Conservation (phyloP, 129 eudicot genomes). For the Pulicaria dysenterica region DNA sequence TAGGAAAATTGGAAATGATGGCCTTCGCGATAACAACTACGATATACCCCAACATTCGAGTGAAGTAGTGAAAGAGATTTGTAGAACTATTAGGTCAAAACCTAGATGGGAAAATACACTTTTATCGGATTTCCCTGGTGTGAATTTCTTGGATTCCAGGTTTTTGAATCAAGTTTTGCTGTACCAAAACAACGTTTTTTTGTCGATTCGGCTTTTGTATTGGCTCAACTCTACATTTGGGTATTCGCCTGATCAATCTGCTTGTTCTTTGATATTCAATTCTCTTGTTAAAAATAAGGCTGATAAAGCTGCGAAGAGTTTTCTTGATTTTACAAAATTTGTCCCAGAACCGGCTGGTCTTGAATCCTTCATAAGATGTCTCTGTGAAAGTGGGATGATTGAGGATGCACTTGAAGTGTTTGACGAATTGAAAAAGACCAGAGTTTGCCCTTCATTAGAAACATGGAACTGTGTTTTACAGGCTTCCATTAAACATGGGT, state of each 20-base stretch:
- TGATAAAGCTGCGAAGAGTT: slow-evolving; percentile 48
- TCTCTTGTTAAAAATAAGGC: slow-evolving; percentile 56
- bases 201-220: slow-evolving; percentile 53
- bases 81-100: slow-evolving; percentile 47
- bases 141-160: slow-evolving; percentile 50
- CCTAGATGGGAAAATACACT: slow-evolving; percentile 81
- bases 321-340: slow-evolving; percentile 42
- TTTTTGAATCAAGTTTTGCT: slow-evolving; percentile 51
- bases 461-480: slow-evolving; percentile 63
- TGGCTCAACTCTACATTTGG: slow-evolving; percentile 51
- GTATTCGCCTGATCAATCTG: slow-evolving; percentile 38
- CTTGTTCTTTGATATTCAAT: slow-evolving; percentile 46
- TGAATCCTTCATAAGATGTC: slow-evolving; percentile 50
- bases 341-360: slow-evolving; percentile 43
- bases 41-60: slow-evolving; percentile 23
- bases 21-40: slow-evolving; percentile 23
- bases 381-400: slow-evolving; percentile 59
- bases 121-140: slow-evolving; percentile 48
- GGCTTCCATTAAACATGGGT: slow-evolving; percentile 39
- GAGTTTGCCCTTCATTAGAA: slow-evolving; percentile 41
- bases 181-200: slow-evolving; percentile 47
- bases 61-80: slow-evolving; percentile 48
- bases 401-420: slow-evolving; percentile 61
- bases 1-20: slow-evolving; percentile 33
- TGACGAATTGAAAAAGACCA: slow-evolving; percentile 37